phyloP scores from a whole-genome alignment of 345 rosid species.

The Microcos paniculata region DNA sequence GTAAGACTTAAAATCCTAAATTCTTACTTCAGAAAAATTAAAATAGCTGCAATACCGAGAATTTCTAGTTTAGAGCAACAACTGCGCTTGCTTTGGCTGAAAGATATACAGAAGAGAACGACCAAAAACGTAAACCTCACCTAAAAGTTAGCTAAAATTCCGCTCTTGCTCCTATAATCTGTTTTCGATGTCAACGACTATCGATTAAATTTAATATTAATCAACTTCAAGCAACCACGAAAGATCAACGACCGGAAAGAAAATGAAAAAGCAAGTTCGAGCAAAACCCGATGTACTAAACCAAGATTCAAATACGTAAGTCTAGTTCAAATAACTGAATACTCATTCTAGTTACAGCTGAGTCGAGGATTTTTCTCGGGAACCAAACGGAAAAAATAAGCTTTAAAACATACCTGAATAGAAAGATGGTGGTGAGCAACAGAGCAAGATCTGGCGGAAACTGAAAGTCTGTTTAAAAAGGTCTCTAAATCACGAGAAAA shows the following conservation, averaged over 20 bases:
- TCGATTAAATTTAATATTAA: neutral
- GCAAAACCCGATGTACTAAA: neutral
- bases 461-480: neutral
- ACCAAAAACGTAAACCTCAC: conserved; percentile 20
- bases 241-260: neutral
- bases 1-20: neutral
- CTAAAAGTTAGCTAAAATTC: conserved; percentile 23
- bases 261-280: neutral
- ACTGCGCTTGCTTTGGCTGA: conserved; percentile 32
- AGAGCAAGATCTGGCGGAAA: conserved; percentile 21
- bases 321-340: neutral
- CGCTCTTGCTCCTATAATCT: neutral
- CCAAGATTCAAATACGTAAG: neutral
- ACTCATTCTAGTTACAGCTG: neutral
- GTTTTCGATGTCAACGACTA: neutral
- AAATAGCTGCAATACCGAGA: neutral
- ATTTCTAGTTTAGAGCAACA: conserved; percentile 15
- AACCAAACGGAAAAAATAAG: conserved; percentile 11
- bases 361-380: neutral
- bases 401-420: conserved; percentile 28
- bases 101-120: conserved; percentile 25
- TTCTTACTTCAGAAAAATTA: neutral
- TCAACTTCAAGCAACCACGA: neutral
- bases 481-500: conserved; percentile 29
- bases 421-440: conserved; percentile 9